Evolutionary conservation across 2,329 filamentous ascomycete genomes (phyloP), one percentile per base, ranked within the genome.

Genomic region (Dothideomycetes sp.): DNA sequence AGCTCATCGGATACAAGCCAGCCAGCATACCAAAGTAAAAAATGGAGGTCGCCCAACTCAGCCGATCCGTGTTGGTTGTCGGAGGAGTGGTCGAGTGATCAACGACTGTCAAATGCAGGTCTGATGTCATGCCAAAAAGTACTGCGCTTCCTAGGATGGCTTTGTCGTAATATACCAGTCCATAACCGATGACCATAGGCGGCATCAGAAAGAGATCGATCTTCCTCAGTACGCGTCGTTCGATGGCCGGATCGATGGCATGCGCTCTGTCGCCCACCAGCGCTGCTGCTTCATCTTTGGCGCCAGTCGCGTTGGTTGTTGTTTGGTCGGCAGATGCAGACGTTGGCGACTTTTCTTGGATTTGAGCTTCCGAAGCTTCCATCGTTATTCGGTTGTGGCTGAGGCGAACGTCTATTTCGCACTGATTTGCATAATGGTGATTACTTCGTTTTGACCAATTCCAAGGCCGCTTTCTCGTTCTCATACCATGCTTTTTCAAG

Each of bases 11-110:
- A 47, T 84, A 86, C 3, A 83, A 64, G 0, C 82, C 82, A 0
- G 73, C 76, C 2, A 88, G 68, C 80, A 84, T 83, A 25, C 82
- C 82, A 49, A 87, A 85, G 64, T 86, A 87, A 64, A 87, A 86
- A 52, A 85, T 68, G 0, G 80, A 85, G 0, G 81, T 86, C 2
- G 82, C 82, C 82, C 82, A 87, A 49, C 73, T 79, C 19, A 87
- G 70, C 9, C 82, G 72, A 0, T 73, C 70, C 0, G 83, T 86
- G 53, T 82, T 73, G 12, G 71, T 73, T 0, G 71, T 72, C 1
- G 73, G 69, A 0, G 79, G 78, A 1, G 57, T 64, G 2, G 63
- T 68, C 1, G 64, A 58, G n/a, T 65, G 54, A 47, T 73, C 60
- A 6, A 72, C 61, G 4, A 82, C 61, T 20, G 68, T 68, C 29